Evolutionary conservation across 1,284 basidiomycete genomes (phyloP), one percentile per base, ranked within the genome.

Genomic region (Papiliotrema terrestris): DNA sequence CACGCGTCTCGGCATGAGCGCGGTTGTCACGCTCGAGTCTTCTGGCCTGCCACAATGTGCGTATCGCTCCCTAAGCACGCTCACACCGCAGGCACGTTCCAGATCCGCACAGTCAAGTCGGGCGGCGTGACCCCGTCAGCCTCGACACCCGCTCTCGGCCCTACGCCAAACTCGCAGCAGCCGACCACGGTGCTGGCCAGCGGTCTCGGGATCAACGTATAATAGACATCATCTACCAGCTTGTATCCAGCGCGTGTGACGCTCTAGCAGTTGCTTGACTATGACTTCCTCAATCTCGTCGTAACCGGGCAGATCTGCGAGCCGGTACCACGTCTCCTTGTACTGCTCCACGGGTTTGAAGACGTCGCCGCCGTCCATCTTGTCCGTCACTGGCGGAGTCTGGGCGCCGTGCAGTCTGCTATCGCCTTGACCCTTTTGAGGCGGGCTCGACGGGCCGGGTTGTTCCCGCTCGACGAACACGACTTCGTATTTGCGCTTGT

Each of bases 221-320:
- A 41, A 36, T 17, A 11, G 26, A 41, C 46, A 36, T 35, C n/a
- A 42, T 22, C 39, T 42, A 8, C 20, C 61, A 9, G 57, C 60
- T 3, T 32, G 29, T 32, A 83, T 78, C 91, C 92, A 97, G 38
- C 68, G 74, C 11, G 80, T 76, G 75, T 98, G 95, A 63, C 89
- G 80, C 59, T 74, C 78, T 4, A 88, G 82, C 50, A 98, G 78
- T 69, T 90, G 87, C 1, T 69, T 73, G 1, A 98, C 80, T 59
- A 98, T 97, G 56, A 92, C 86, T 71, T 95, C 89, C 73, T 98
- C 95, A 49, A 98, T 95, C 78, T 98, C 75, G 44, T 54, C 67
- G 56, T 52, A 32, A 5, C 29, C 29, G 58, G 19, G 66, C 26
- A 59, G 57, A 53, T 82, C 72, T 50, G 83, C 81, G 42, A 95